phyloP scores from a whole-genome alignment of 192 early-diverging fungal species.

The Podila minutissima region DNA sequence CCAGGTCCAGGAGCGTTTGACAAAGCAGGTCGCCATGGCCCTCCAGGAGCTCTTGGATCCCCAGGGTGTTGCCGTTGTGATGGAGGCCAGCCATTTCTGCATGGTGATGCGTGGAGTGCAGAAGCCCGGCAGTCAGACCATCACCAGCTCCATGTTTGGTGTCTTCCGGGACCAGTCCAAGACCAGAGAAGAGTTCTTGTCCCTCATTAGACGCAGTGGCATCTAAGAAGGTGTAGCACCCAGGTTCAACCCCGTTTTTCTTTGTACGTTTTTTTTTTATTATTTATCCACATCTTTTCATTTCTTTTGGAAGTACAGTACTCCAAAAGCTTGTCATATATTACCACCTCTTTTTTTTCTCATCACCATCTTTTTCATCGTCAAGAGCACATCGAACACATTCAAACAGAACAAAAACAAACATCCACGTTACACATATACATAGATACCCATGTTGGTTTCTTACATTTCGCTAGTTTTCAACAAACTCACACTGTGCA shows the following conservation, averaged over 20 bases:
- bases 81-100: conserved; percentile 96
- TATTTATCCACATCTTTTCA: background rate
- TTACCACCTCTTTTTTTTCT: background rate
- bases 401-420: too few relatives aligned
- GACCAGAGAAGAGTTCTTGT: conserved; percentile 97
- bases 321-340: background rate
- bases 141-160: conserved; percentile 96
- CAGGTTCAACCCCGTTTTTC: background rate
- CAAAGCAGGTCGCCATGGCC: conserved; percentile 95
- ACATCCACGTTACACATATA: too few relatives aligned
- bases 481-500: too few relatives aligned
- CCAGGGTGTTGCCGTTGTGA: conserved; percentile 96
- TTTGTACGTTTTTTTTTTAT: background rate
- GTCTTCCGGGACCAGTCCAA: conserved; percentile 89
- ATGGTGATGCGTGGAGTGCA: conserved; percentile 99
- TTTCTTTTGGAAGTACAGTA: background rate
- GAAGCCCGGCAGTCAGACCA: conserved; percentile 95
- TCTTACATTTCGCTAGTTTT: too few relatives aligned
- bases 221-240: conserved; percentile 1
- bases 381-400: too few relatives aligned
- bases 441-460: too few relatives aligned
- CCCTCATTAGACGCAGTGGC: conserved; percentile 66
- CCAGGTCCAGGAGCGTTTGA: conserved; percentile 98
- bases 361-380: background rate
- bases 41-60: conserved; percentile 93